A percentile compares a stretch with the other conserved stretches of the same genome.
Conservation (phyloP, 1,284 basidiomycete species). For the Neolentinus lepideus region DNA sequence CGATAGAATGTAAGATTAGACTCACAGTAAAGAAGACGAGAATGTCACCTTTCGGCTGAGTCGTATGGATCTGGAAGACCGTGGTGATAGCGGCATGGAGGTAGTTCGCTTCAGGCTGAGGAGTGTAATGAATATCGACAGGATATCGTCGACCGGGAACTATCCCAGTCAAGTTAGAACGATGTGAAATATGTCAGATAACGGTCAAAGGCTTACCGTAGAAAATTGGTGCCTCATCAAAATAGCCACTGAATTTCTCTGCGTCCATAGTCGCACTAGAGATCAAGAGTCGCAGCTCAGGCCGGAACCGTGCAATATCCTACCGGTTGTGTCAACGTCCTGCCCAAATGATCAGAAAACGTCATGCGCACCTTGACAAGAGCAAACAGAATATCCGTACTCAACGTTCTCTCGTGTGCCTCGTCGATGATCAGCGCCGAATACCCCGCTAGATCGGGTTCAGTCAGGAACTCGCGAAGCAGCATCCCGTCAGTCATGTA, state of each 20-base stretch:
- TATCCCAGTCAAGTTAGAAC: constrained; percentile 21
- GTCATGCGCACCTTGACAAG: constrained; percentile 80
- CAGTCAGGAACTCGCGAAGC: constrained; percentile 92
- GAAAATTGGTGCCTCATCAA: constrained; percentile 91
- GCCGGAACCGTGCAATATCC: constrained; percentile 96
- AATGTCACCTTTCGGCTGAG: constrained; percentile 97
- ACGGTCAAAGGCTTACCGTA: constrained; percentile 64
- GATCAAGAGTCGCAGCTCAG: constrained; percentile 86
- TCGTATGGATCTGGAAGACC: constrained; percentile 98
- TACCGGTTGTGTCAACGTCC: constrained; percentile 23
- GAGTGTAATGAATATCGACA: constrained; percentile 98
- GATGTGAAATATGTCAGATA: constrained; percentile 1
- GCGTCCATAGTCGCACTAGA: constrained; percentile 97
- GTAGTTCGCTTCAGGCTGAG: constrained; percentile 97
- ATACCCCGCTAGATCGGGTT: constrained; percentile 90
- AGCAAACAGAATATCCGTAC: constrained; percentile 95
- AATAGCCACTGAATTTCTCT: constrained; percentile 94
- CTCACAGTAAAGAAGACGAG: constrained; percentile 91
- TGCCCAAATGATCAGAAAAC: constrained; percentile 15
- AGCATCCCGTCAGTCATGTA: constrained; percentile 99
- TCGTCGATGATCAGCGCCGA: constrained; percentile 94
- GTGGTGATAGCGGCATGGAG: constrained; percentile 98
- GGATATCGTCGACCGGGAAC: constrained; percentile 97
- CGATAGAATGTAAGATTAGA: constrained; percentile 6
- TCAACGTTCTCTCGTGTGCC: constrained; percentile 92